phyloP scores from a whole-genome alignment of 495 filamentous ascomycete species.

The Hypoxylon subgilvum region DNA sequence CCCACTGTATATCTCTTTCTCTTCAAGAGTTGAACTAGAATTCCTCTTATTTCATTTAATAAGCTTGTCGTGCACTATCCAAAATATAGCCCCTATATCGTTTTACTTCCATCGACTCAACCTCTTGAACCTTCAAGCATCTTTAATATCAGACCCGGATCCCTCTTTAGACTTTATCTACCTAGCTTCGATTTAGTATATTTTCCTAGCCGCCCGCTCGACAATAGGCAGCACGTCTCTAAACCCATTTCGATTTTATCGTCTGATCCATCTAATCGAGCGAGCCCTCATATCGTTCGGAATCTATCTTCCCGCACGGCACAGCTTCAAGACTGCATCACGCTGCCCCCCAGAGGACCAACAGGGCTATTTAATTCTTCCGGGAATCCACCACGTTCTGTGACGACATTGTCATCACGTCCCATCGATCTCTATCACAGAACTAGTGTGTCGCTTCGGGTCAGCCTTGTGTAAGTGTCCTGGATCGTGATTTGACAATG shows the following conservation, averaged over 20 bases:
- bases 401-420: slow-evolving; percentile 21
- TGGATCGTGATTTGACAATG: slow-evolving; percentile 20
- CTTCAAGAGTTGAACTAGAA: slow-evolving; percentile 23
- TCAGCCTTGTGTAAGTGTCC: slow-evolving; percentile 29
- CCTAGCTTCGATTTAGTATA: background rate
- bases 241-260: background rate
- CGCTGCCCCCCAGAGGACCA: background rate
- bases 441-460: slow-evolving; percentile 12
- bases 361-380: slow-evolving; percentile 4
- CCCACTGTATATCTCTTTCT: slow-evolving; percentile 24
- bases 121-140: too few species aligned
- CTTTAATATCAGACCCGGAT: background rate
- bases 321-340: slow-evolving; percentile 9
- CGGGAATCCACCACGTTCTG: slow-evolving; percentile 3
- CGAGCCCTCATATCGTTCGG: slow-evolving; percentile 25
- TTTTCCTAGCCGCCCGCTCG: background rate
- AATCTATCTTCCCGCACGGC: slow-evolving; percentile 17
- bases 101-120: background rate
- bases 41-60: slow-evolving; percentile 21
- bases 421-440: slow-evolving; percentile 16
- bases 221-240: background rate
- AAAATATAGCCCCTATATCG: slow-evolving; percentile 1
- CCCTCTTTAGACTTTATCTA: background rate
- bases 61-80: slow-evolving; percentile 19
- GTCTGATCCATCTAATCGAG: slow-evolving; percentile 24